A percentile compares a stretch with the other conserved stretches of the same genome.
Evolutionary conservation across 805 yeast species (phyloP).

Genomic region (Ogataea polymorpha): DNA sequence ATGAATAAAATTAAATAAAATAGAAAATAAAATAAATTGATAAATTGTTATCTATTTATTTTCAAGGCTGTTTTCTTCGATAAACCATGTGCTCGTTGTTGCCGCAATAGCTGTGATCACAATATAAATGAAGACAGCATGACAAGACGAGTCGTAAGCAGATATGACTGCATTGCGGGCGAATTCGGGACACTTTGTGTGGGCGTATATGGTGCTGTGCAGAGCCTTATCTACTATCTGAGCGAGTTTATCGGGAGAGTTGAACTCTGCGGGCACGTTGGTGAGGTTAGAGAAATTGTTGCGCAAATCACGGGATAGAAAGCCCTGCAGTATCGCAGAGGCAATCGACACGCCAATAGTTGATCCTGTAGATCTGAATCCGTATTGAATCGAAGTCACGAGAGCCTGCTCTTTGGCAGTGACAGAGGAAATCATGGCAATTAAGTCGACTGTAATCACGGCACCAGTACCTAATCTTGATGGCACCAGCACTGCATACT

Average conservation of each 20-base stretch:
- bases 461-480: slow-evolving; percentile 68
- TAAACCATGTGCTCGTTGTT: slow-evolving; percentile 7
- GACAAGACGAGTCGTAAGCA: slow-evolving; percentile 51
- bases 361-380: slow-evolving; percentile 54
- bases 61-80: slow-evolving; percentile 17
- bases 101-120: slow-evolving; percentile 20
- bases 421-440: slow-evolving; percentile 76
- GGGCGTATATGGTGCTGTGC: slow-evolving; percentile 25
- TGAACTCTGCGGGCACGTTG: slow-evolving; percentile 20
- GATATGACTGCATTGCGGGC: slow-evolving; percentile 43
- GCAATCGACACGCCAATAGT: slow-evolving; percentile 52
- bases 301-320: slow-evolving; percentile 13
- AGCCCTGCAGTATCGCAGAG: slow-evolving; percentile 43
- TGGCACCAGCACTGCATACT: slow-evolving; percentile 44
- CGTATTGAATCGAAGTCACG: slow-evolving; percentile 86
- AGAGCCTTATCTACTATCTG: slow-evolving; percentile 18
- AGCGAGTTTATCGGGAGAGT: slow-evolving; percentile 10
- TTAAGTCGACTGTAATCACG: slow-evolving; percentile 64
- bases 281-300: slow-evolving; percentile 14
- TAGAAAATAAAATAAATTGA: background rate
- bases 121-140: slow-evolving; percentile 48
- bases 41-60: background rate
- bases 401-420: slow-evolving; percentile 71
- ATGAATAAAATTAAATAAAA: slow-evolving; percentile 6
- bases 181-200: slow-evolving; percentile 45